Evolutionary conservation across 768 basidiomycete genomes (phyloP), one percentile per base, ranked within the genome.

Genomic region (Panellus pusillus): DNA sequence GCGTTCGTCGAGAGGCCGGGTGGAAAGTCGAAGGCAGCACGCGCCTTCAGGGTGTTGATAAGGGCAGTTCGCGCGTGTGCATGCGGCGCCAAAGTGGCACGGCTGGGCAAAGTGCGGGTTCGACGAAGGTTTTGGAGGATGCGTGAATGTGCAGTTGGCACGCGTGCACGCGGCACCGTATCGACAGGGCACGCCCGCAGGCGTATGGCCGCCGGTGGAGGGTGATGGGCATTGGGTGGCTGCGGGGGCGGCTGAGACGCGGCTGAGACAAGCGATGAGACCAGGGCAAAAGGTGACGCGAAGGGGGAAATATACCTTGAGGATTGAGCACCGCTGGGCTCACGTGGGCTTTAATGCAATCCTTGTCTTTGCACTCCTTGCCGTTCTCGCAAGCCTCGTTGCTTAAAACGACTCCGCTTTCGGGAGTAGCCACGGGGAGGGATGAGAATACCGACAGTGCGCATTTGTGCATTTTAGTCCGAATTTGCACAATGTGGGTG

Each of bases 391-490:
- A 99, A 17, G 92, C 77, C 52, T 98, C 96, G 52, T 91, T 93
- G 63, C 91, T 96, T 51, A 99, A 77, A 1, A 98, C 97, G 58
- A 99, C 81, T 9, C 95, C 97, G 63, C 90, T 94, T 72, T 96
- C 93, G 29, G 89, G 79, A 15, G 96, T 97, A 6, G 97, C 95
- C 3, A 94, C 92, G n/a, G 97, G 97, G 91, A 93, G 5, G 97
- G 95, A 69, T 99, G 97, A 9, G 93, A 92, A 69, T 84, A 98
- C 15, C 89, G 79, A 69, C 97, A 99, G 42, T 86, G 78, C 0
- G 89, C 78, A 68, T 98, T 96, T 44, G 87, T 89, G 71, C 97
- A 99, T 61, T 94, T 96, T 19, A 87, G 77, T 11, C 81, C 85
- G 60, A 90, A 98, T 72, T 97, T 97, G 83, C 97, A 99, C 18